Evolutionary conservation across 140 eudicot species (phyloP).

Genomic region (Stevia rebaudiana): DNA sequence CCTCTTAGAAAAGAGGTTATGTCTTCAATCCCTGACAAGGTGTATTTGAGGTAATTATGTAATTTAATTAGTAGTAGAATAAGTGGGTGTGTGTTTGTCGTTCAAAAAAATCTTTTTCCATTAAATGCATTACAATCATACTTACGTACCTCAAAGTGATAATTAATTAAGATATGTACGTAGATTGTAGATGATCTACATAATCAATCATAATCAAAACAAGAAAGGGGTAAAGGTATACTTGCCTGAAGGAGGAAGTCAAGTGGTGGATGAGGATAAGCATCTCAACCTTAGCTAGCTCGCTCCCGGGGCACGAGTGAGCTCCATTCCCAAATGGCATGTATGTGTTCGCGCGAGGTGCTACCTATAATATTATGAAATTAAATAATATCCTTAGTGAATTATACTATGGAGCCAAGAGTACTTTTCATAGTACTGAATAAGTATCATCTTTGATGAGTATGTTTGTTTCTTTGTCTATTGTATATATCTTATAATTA

Average conservation of each 20-base stretch:
- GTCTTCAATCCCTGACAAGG: too few relatives aligned
- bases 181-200: not conserved
- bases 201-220: not conserved
- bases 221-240: not conserved
- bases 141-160: not conserved
- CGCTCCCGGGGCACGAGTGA: slow-evolving; percentile 89
- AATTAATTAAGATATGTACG: not conserved
- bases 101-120: too few relatives aligned
- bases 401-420: not conserved
- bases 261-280: slow-evolving; percentile 67
- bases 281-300: slow-evolving; percentile 77
- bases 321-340: slow-evolving; percentile 85
- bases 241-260: slow-evolving; percentile 54
- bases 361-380: slow-evolving; percentile 38
- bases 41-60: too few relatives aligned
- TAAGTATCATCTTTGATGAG: too few relatives aligned
- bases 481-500: too few relatives aligned
- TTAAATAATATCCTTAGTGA: not conserved
- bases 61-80: too few relatives aligned
- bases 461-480: too few relatives aligned
- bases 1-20: too few relatives aligned
- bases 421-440: too few relatives aligned
- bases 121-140: not conserved
- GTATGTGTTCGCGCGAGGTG: slow-evolving; percentile 64
- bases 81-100: too few relatives aligned